A percentile compares a stretch with the other conserved stretches of the same genome.
Evolutionary conservation across 2,329 filamentous ascomycete species (phyloP).

Genomic region (Tolypocladium ovalisporum): DNA sequence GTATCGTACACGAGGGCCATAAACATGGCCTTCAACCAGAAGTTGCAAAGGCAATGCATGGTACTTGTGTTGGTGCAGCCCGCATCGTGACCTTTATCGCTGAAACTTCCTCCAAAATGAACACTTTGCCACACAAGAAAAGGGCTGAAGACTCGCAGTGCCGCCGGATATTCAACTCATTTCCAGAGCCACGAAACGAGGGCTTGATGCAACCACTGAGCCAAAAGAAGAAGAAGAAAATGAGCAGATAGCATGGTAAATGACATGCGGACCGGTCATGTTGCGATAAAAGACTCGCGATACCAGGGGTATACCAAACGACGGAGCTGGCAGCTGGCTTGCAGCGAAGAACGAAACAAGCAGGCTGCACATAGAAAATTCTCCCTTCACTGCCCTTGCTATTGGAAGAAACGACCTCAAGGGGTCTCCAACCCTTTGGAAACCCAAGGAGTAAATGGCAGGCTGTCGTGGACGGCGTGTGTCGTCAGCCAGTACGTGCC

Average conservation of each 20-base stretch:
- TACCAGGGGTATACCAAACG: conserved; percentile 16
- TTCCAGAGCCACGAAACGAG: neutral
- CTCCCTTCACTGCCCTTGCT: neutral
- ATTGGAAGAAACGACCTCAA: neutral
- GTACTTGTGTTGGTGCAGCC: neutral
- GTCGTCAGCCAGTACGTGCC: conserved; percentile 1
- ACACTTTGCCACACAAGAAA: neutral
- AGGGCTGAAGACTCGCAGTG: neutral
- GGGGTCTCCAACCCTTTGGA: neutral
- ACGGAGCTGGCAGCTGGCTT: conserved; percentile 1
- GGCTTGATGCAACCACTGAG: neutral
- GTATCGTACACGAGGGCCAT: conserved; percentile 10
- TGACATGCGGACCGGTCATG: neutral
- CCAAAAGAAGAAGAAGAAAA: neutral
- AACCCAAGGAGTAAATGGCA: neutral
- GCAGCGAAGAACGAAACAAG: neutral
- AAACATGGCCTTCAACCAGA: neutral
- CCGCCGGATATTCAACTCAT: neutral
- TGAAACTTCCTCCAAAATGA: neutral
- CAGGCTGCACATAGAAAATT: neutral
- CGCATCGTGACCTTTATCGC: neutral
- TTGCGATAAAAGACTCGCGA: neutral
- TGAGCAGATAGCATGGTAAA: neutral
- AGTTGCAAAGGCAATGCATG: neutral
- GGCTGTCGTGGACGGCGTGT: conserved; percentile 1